Evolutionary conservation across 306 rosid species (phyloP).

Genomic region (Ceratonia siliqua): DNA sequence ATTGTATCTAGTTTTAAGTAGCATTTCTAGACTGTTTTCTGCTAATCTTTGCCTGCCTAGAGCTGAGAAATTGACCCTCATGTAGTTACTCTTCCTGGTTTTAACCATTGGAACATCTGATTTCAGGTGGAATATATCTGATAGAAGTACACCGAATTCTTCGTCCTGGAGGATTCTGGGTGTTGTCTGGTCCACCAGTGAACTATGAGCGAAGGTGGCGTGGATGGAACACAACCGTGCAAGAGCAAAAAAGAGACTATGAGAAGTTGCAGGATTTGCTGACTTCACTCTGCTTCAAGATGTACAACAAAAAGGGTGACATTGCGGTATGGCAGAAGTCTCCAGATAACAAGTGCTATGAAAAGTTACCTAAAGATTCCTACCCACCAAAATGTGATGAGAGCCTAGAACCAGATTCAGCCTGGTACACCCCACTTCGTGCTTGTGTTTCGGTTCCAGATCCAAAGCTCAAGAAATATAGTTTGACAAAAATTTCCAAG

Average conservation of each 20-base stretch:
- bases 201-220: constrained; percentile 85
- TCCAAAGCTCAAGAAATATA: constrained; percentile 61
- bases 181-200: constrained; percentile 94
- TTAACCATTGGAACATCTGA: constrained; percentile 15
- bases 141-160: constrained; percentile 86
- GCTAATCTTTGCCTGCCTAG: neutral
- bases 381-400: constrained; percentile 93
- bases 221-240: constrained; percentile 94
- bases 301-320: constrained; percentile 88
- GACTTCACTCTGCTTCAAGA: constrained; percentile 80
- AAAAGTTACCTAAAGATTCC: constrained; percentile 55
- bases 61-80: neutral
- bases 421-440: constrained; percentile 96
- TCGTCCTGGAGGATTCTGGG: constrained; percentile 98
- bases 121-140: constrained; percentile 89
- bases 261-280: constrained; percentile 77
- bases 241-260: constrained; percentile 84
- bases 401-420: constrained; percentile 87
- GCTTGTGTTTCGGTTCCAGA: constrained; percentile 75
- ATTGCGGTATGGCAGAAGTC: constrained; percentile 94
- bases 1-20: neutral
- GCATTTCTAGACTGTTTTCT: neutral
- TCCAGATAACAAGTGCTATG: constrained; percentile 64
- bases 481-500: constrained; percentile 54
- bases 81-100: no score